phyloP scores from a whole-genome alignment of 2,329 filamentous ascomycete species.

The Didymella sp. region DNA sequence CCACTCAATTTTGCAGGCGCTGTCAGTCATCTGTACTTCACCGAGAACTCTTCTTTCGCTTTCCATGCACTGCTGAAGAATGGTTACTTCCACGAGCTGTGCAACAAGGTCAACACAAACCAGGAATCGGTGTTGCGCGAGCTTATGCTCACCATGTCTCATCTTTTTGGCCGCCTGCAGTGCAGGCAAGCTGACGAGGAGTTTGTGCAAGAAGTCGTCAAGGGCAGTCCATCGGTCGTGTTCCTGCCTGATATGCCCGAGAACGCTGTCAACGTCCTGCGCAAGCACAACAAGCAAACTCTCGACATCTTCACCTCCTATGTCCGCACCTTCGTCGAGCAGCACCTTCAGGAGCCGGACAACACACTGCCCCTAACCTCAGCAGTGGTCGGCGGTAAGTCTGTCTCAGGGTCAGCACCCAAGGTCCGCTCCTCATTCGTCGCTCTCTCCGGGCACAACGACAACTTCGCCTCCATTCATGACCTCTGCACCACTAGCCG shows the following conservation, averaged over 20 bases:
- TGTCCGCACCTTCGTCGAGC: conserved; percentile 70
- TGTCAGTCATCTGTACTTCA: conserved; percentile 77
- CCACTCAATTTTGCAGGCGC: conserved; percentile 76
- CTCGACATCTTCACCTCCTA: conserved; percentile 72
- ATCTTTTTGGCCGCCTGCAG: conserved; percentile 71
- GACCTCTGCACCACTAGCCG: conserved; percentile 73
- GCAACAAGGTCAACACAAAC: conserved; percentile 61
- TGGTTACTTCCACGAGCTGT: conserved; percentile 73
- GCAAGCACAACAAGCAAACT: conserved; percentile 69
- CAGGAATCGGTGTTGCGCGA: conserved; percentile 61
- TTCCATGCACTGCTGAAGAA: conserved; percentile 76
- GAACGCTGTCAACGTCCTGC: conserved; percentile 63
- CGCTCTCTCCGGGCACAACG: conserved; percentile 71
- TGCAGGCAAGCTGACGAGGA: conserved; percentile 57
- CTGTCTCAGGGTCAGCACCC: conserved; percentile 36
- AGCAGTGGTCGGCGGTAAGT: conserved; percentile 52
- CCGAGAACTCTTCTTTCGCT: conserved; percentile 76
- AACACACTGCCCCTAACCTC: conserved; percentile 65
- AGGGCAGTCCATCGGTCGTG: conserved; percentile 68
- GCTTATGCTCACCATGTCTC: conserved; percentile 72
- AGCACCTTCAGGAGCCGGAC: conserved; percentile 66
- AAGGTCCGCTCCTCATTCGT: conserved; percentile 71
- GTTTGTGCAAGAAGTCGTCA: conserved; percentile 58
- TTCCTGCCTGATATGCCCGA: conserved; percentile 69
- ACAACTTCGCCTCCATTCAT: conserved; percentile 68